A percentile compares a stretch with the other conserved stretches of the same genome.
Evolutionary conservation across 2,329 filamentous ascomycete genomes (phyloP).

Genomic region (Shiraia sp.): DNA sequence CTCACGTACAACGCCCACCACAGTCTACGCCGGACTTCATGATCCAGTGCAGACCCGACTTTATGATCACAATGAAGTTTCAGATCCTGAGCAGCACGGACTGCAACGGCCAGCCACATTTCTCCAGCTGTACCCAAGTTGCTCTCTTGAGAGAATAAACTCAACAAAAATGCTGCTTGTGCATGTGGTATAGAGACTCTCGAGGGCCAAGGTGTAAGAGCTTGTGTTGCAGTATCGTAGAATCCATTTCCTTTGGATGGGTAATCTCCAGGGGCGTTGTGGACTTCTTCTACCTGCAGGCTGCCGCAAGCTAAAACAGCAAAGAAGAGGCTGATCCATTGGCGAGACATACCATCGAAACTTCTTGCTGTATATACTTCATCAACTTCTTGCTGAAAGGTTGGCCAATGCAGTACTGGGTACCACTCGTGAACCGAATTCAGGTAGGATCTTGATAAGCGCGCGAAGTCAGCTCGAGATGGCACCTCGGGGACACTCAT

Average conservation of each 20-base stretch:
- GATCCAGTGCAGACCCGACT: slow-evolving; percentile 69
- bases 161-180: slow-evolving; percentile 71
- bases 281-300: slow-evolving; percentile 67
- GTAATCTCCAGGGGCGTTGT: slow-evolving; percentile 57
- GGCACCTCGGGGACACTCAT: slow-evolving; percentile 68
- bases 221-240: slow-evolving; percentile 69
- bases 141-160: slow-evolving; percentile 80
- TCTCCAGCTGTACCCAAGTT: slow-evolving; percentile 85
- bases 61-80: slow-evolving; percentile 47
- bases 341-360: slow-evolving; percentile 63
- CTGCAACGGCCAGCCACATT: slow-evolving; percentile 80
- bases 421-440: slow-evolving; percentile 76
- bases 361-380: slow-evolving; percentile 70
- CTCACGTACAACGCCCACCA: slow-evolving; percentile 96
- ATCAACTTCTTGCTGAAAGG: slow-evolving; percentile 76
- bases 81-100: slow-evolving; percentile 81
- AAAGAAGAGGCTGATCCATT: slow-evolving; percentile 81
- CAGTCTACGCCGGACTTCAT: slow-evolving; percentile 81
- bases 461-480: slow-evolving; percentile 69
- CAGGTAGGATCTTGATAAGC: slow-evolving; percentile 75
- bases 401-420: slow-evolving; percentile 87
- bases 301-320: slow-evolving; percentile 81
- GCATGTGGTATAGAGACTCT: slow-evolving; percentile 76
- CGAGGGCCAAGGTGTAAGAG: slow-evolving; percentile 82
- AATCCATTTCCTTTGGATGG: slow-evolving; percentile 64